Conservation (phyloP, 1,139 yeast genomes). For the Yarrowia galli region DNA sequence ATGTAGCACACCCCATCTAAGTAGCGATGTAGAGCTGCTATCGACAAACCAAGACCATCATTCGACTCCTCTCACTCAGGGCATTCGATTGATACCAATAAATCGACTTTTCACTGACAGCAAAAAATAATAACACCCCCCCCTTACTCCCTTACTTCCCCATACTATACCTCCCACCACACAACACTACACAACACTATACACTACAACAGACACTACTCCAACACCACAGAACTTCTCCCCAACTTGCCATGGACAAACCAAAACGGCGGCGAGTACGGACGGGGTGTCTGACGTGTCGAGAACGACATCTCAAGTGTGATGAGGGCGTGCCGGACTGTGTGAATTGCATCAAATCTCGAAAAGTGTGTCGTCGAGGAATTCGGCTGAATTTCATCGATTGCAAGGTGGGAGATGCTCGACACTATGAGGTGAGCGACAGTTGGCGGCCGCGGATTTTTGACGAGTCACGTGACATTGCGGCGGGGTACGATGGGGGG, state of each 20-base stretch:
- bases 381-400: slow-evolving; percentile 34
- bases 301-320: slow-evolving; percentile 34
- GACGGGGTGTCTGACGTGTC: slow-evolving; percentile 35
- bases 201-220: neutral
- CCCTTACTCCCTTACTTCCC: no score
- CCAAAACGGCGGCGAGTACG: slow-evolving; percentile 37
- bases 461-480: slow-evolving; percentile 29
- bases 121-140: no score
- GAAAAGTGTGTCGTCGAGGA: slow-evolving; percentile 32
- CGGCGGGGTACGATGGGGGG: slow-evolving; percentile 25
- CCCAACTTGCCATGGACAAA: slow-evolving; percentile 9
- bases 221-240: neutral
- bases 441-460: slow-evolving; percentile 32
- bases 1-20: neutral
- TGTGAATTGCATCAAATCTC: slow-evolving; percentile 32
- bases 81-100: neutral
- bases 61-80: neutral
- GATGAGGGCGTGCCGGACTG: slow-evolving; percentile 33
- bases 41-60: no score
- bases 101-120: no score
- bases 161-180: no score
- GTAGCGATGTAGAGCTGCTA: neutral
- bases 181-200: neutral
- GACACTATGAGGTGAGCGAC: slow-evolving; percentile 14
- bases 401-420: slow-evolving; percentile 32